These are phyloP conservation scores for Podospora conica DNA, from an alignment of 495 filamentous ascomycete genomes.

Conservation along the genomic window DNA sequence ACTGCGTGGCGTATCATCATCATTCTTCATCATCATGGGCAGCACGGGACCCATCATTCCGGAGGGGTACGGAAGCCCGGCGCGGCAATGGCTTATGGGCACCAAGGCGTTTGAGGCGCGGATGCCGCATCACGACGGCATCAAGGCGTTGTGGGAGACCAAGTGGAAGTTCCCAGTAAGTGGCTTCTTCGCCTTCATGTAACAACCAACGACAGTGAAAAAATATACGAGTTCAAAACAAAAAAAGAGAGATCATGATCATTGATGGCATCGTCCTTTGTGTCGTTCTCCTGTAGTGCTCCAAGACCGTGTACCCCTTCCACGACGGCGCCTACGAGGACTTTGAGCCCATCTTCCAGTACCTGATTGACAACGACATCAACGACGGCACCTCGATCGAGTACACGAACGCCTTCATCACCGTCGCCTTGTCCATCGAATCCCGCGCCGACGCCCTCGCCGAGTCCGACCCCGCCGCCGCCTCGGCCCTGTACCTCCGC, in stretches of 20 bases:
- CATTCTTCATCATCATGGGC: conserved; percentile 21
- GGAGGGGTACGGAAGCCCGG: not conserved
- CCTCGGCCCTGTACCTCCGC: conserved; percentile 60
- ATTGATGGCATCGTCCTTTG: not conserved
- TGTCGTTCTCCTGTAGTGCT: conserved; percentile 39
- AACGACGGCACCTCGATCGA: conserved; percentile 57
- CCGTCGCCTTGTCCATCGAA: conserved; percentile 50
- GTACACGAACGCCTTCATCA: conserved; percentile 60
- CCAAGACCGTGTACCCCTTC: conserved; percentile 68
- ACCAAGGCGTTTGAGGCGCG: conserved; percentile 35
- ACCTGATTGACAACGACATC: conserved; percentile 54
- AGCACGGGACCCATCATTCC: not conserved
- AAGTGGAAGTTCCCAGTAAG: conserved; percentile 68
- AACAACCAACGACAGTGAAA: not conserved
- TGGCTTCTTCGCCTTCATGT: not conserved
- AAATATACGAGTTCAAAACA: not conserved
- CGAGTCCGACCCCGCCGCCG: conserved; percentile 41
- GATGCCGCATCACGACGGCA: conserved; percentile 62
- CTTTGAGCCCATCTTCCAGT: conserved; percentile 64
- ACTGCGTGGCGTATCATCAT: not conserved
- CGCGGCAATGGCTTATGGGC: conserved; percentile 32
- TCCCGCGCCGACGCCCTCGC: conserved; percentile 41
- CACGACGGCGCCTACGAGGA: conserved; percentile 65
- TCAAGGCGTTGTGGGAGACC: conserved; percentile 70
- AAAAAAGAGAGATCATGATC: conserved; percentile 1